Conservation (phyloP, 768 basidiomycete species). For the Glaciozyma martinii region DNA sequence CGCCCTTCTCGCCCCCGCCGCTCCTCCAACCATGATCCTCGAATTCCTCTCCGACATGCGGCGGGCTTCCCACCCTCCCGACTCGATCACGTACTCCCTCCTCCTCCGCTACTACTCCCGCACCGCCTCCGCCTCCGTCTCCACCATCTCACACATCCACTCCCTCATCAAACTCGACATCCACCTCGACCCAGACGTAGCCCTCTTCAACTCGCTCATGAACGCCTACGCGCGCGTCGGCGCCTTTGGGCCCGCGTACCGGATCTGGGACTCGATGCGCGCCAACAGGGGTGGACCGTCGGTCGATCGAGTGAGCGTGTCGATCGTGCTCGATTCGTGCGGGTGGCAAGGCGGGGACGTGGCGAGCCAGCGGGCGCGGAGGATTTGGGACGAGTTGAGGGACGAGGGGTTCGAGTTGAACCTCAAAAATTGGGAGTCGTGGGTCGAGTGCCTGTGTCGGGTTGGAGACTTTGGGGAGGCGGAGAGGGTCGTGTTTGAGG, state of each 20-base stretch:
- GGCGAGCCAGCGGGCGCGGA: slow-evolving; percentile 44
- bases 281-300: slow-evolving; percentile 46
- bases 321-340: slow-evolving; percentile 78
- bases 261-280: slow-evolving; percentile 59
- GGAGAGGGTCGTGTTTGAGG: slow-evolving; percentile 52
- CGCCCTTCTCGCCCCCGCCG: slow-evolving; percentile 45
- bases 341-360: slow-evolving; percentile 50
- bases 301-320: slow-evolving; percentile 57
- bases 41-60: slow-evolving; percentile 34
- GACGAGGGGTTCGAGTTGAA: slow-evolving; percentile 51
- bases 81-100: slow-evolving; percentile 24
- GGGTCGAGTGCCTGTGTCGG: slow-evolving; percentile 78
- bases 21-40: slow-evolving; percentile 50
- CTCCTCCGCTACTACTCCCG: slow-evolving; percentile 30
- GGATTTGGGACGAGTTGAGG: slow-evolving; percentile 51
- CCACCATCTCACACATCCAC: slow-evolving; percentile 54
- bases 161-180: slow-evolving; percentile 69
- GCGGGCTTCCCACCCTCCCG: slow-evolving; percentile 14
- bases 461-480: slow-evolving; percentile 59
- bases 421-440: slow-evolving; percentile 66
- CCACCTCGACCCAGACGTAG: slow-evolving; percentile 59
- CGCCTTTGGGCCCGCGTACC: slow-evolving; percentile 59
- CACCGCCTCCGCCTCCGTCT: slow-evolving; percentile 37
- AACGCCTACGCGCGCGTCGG: slow-evolving; percentile 74
- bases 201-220: slow-evolving; percentile 77